phyloP scores from a whole-genome alignment of 441 rosid genomes.

The Francoa sonchifolia region DNA sequence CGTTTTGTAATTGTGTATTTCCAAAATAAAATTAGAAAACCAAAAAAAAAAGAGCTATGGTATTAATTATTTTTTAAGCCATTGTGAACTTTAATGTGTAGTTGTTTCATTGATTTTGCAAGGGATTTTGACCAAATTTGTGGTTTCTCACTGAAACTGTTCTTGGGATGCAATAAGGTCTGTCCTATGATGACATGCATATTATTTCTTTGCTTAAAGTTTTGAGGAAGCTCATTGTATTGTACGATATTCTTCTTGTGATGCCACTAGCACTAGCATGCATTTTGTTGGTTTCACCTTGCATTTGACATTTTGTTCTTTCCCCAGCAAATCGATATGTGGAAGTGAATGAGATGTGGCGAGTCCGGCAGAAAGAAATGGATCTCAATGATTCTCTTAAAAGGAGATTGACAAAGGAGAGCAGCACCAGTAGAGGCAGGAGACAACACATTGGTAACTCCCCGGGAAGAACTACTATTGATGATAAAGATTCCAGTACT shows the following conservation, averaged over 20 bases:
- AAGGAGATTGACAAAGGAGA: conserved; percentile 33
- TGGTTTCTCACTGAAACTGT: conserved; percentile 86
- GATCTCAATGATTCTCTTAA: conserved; percentile 41
- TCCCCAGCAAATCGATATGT: conserved; percentile 69
- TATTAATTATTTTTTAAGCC: too few species aligned
- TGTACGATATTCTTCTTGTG: background rate
- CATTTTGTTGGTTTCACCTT: background rate
- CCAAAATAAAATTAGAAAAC: too few species aligned
- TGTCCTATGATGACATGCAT: too few species aligned
- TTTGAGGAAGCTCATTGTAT: background rate
- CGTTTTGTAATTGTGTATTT: too few species aligned
- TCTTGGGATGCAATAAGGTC: conserved; percentile 85
- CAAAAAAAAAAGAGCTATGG: too few species aligned
- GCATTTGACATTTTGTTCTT: background rate
- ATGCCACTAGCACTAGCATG: background rate
- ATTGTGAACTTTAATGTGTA: too few species aligned
- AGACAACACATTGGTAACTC: conserved; percentile 17
- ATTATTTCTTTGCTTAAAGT: background rate
- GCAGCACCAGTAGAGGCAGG: conserved; percentile 17
- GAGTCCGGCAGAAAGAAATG: conserved; percentile 52
- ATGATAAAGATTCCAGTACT: conserved; percentile 19
- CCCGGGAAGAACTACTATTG: conserved; percentile 14
- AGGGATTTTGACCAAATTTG: conserved; percentile 80
- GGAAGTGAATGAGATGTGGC: conserved; percentile 93
- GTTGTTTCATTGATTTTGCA: too few species aligned